Conservation (phyloP, 768 basidiomycete species). For the Myochromella boudieri region DNA sequence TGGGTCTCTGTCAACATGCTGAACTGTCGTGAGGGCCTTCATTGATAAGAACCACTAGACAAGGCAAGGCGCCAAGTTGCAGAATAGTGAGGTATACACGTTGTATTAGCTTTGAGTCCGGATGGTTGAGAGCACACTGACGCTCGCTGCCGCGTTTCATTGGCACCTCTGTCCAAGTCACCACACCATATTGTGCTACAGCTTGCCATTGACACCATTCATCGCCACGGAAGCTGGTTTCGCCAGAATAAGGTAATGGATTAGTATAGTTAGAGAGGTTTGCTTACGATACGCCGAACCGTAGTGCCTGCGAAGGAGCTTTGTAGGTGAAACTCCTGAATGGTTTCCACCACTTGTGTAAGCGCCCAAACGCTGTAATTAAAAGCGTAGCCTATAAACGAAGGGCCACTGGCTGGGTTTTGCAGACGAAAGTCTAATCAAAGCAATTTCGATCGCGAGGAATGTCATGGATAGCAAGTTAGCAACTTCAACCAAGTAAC, state of each 20-base stretch:
- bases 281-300: background rate
- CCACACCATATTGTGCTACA: background rate
- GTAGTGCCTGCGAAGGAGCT: background rate
- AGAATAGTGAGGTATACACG: too few relatives aligned
- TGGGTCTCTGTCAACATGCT: background rate
- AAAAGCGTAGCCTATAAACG: background rate
- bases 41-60: too few relatives aligned
- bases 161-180: conserved; percentile 1
- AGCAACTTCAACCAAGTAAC: background rate
- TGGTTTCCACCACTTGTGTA: background rate
- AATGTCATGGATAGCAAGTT: background rate
- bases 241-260: background rate
- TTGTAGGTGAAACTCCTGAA: background rate
- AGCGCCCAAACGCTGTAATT: background rate
- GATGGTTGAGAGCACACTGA: too few relatives aligned
- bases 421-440: conserved; percentile 1
- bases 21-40: background rate
- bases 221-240: background rate
- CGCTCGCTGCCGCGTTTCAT: too few relatives aligned
- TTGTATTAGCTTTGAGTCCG: too few relatives aligned
- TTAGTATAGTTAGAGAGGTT: too few relatives aligned
- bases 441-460: background rate
- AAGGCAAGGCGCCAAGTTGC: too few relatives aligned
- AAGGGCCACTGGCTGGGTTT: background rate
- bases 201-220: background rate